Evolutionary conservation across 2,329 filamentous ascomycete genomes (phyloP).

Genomic region (Ceratocystiopsis brevicomis): DNA sequence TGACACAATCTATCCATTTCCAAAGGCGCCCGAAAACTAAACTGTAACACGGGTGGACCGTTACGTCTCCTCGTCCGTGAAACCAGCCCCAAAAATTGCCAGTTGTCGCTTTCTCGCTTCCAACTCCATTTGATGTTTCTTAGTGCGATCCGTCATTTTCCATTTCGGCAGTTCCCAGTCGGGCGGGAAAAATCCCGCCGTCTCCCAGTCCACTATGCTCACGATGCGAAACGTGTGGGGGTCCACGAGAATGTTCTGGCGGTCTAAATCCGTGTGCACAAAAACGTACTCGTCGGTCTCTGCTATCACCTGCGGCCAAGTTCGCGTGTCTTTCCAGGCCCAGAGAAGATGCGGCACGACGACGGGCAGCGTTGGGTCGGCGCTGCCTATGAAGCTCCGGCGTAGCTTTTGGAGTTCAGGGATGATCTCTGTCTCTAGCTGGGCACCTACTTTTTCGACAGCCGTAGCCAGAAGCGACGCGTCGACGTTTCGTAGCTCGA

Average conservation of each 20-base stretch:
- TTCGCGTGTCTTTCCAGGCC: neutral
- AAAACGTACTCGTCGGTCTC: conserved; percentile 7
- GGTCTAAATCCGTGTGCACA: conserved; percentile 9
- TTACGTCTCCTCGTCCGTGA: too few species aligned
- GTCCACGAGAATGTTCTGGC: conserved; percentile 11
- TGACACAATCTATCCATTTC: too few species aligned
- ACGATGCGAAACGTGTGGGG: conserved; percentile 10
- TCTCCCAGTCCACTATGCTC: conserved; percentile 12
- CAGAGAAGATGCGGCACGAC: neutral
- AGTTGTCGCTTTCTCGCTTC: too few species aligned
- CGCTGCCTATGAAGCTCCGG: neutral
- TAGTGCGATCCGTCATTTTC: neutral
- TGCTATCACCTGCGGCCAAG: neutral
- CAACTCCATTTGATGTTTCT: too few species aligned
- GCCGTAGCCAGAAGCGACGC: neutral
- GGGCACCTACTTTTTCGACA: neutral
- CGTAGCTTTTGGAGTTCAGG: neutral
- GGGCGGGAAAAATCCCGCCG: conserved; percentile 11
- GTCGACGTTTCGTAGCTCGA: neutral
- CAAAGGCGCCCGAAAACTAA: too few species aligned
- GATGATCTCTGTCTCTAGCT: neutral
- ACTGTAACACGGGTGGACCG: too few species aligned
- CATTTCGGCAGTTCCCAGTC: conserved; percentile 11
- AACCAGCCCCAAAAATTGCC: too few species aligned
- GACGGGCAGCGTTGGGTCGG: neutral